A percentile compares a stretch with the other conserved stretches of the same genome.
phyloP scores from a whole-genome alignment of 2,329 filamentous ascomycete genomes.

The Xylariaceae sp. region DNA sequence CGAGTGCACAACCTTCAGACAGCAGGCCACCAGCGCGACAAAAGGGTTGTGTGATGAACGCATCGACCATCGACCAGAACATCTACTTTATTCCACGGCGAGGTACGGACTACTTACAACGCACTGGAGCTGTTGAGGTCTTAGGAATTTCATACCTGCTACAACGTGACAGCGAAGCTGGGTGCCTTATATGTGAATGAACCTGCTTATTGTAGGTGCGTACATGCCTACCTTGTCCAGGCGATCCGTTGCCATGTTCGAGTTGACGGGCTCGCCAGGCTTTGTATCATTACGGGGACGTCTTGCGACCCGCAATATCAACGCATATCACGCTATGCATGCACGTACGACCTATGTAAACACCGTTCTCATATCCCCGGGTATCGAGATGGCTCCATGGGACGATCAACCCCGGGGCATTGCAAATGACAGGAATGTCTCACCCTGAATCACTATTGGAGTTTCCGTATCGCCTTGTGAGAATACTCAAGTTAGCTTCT shows the following conservation, averaged over 20 bases:
- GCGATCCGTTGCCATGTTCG: not conserved
- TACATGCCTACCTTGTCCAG: not conserved
- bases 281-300: not conserved
- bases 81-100: too few species aligned
- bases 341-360: not conserved
- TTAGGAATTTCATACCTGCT: too few species aligned
- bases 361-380: not conserved
- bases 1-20: too few species aligned
- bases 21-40: too few species aligned
- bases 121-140: too few species aligned
- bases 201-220: too few species aligned
- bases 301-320: not conserved
- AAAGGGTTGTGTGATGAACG: too few species aligned
- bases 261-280: not conserved
- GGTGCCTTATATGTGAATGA: too few species aligned
- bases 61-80: too few species aligned
- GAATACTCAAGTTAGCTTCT: conserved; percentile 4
- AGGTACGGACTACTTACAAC: too few species aligned
- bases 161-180: too few species aligned
- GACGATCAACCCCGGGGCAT: not conserved
- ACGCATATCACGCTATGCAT: not conserved
- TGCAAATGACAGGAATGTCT: not conserved
- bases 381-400: not conserved
- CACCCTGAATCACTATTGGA: not conserved
- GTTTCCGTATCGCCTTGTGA: too few species aligned